These are phyloP conservation scores for Zasmidium angulare DNA, from an alignment of 2,329 filamentous ascomycete species.

Conservation along the genomic window DNA sequence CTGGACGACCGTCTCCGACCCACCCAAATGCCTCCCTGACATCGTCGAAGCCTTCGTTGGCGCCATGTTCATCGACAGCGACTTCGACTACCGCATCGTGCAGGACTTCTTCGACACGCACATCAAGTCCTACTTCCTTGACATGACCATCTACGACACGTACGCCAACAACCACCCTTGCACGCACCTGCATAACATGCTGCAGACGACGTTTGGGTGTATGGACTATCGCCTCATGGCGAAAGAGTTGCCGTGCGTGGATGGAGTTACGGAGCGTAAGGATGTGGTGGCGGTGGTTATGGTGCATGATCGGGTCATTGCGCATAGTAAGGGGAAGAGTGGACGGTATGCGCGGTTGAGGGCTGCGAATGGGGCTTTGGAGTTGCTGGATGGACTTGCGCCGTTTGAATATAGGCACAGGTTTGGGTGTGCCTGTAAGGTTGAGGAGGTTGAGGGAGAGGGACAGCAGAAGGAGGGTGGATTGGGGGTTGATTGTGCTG, in stretches of 20 bases:
- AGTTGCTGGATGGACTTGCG: slow-evolving; percentile 50
- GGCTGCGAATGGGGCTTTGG: slow-evolving; percentile 61
- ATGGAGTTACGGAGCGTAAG: slow-evolving; percentile 40
- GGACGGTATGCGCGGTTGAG: slow-evolving; percentile 71
- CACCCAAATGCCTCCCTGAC: slow-evolving; percentile 80
- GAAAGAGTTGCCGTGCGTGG: slow-evolving; percentile 51
- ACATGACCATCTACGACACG: slow-evolving; percentile 84
- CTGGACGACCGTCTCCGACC: slow-evolving; percentile 64
- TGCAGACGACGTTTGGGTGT: slow-evolving; percentile 68
- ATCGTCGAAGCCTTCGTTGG: slow-evolving; percentile 86
- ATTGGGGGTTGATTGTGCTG: slow-evolving; percentile 5
- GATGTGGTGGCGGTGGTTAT: slow-evolving; percentile 69
- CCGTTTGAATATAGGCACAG: slow-evolving; percentile 59
- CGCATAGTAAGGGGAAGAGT: slow-evolving; percentile 59
- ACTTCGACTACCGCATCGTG: slow-evolving; percentile 73
- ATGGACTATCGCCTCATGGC: slow-evolving; percentile 57
- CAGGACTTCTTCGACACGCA: slow-evolving; percentile 74
- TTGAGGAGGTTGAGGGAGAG: slow-evolving; percentile 6
- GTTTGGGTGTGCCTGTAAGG: slow-evolving; percentile 64
- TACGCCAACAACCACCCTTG: slow-evolving; percentile 81
- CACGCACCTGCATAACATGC: slow-evolving; percentile 65
- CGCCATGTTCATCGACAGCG: slow-evolving; percentile 86
- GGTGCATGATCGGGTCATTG: slow-evolving; percentile 70
- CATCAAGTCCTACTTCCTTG: slow-evolving; percentile 74
- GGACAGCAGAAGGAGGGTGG: slow-evolving; percentile 1